Evolutionary conservation across 2,329 filamentous ascomycete species (phyloP).

Genomic region (Monascus ruber): DNA sequence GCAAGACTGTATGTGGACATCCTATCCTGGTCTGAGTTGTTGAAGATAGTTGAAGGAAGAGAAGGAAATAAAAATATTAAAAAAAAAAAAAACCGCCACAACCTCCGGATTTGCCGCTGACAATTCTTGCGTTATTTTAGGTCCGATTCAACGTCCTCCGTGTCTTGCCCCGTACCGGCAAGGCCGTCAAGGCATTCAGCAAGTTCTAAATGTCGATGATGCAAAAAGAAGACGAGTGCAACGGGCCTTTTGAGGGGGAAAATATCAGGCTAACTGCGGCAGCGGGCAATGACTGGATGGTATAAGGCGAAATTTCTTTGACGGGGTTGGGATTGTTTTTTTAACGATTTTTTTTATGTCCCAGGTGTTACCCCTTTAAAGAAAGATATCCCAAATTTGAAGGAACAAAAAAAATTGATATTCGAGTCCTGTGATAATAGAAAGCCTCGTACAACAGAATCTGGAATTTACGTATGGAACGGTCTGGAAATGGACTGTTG

Average conservation of each 20-base stretch:
- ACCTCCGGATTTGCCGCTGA: neutral
- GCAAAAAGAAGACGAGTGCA: constrained; percentile 5
- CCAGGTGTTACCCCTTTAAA: constrained; percentile 30
- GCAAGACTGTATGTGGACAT: constrained; percentile 82
- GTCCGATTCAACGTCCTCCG: constrained; percentile 99
- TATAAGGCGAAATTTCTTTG: constrained; percentile 12
- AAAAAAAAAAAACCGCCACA: neutral
- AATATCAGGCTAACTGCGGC: constrained; percentile 3
- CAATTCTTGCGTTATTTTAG: constrained; percentile 35
- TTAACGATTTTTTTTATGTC: constrained; percentile 24
- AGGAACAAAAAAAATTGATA: constrained; percentile 24
- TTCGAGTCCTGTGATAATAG: constrained; percentile 6
- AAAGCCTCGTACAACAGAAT: constrained; percentile 14
- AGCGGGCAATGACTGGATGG: neutral
- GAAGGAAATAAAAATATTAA: too few species aligned
- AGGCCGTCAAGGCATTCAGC: constrained; percentile 93
- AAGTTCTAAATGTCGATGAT: constrained; percentile 69
- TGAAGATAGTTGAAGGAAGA: too few species aligned
- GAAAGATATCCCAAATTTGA: constrained; percentile 26
- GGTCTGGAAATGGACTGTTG: constrained; percentile 4
- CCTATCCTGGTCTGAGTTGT: neutral
- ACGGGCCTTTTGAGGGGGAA: constrained; percentile 20
- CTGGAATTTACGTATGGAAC: constrained; percentile 5
- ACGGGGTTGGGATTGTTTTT: constrained; percentile 27
- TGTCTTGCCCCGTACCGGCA: constrained; percentile 93